Evolutionary conservation across 805 yeast genomes (phyloP).

Genomic region (Jamesozyma hellenica): DNA sequence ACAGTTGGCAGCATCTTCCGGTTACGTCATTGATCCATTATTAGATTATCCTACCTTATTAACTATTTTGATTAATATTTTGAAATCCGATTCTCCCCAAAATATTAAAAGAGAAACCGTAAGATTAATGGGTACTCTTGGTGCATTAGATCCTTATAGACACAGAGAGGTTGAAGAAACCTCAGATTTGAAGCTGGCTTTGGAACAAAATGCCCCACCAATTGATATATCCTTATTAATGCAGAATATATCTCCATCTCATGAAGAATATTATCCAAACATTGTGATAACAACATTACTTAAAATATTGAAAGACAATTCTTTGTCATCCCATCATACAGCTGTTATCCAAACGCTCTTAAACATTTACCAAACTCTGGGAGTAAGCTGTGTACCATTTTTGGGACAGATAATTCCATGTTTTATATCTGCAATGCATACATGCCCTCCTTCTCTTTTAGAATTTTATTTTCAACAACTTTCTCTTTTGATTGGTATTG

Average conservation of each 20-base stretch:
- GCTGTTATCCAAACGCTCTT: conserved; percentile 85
- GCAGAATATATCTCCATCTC: conserved; percentile 85
- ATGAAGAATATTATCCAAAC: conserved; percentile 86
- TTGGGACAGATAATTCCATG: conserved; percentile 81
- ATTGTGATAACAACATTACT: conserved; percentile 79
- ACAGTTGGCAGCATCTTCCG: conserved; percentile 77
- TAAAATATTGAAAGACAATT: conserved; percentile 73
- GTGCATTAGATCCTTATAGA: conserved; percentile 91
- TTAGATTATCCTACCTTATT: conserved; percentile 79
- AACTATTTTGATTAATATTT: conserved; percentile 64
- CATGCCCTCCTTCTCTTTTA: conserved; percentile 62
- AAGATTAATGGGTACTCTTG: conserved; percentile 74
- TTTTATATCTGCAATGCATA: conserved; percentile 66
- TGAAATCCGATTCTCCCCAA: conserved; percentile 68
- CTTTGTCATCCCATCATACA: conserved; percentile 73
- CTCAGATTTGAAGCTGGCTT: conserved; percentile 35
- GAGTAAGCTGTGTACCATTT: conserved; percentile 77
- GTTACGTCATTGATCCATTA: conserved; percentile 87
- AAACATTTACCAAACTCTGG: conserved; percentile 77
- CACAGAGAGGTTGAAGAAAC: conserved; percentile 78
- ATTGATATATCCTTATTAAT: conserved; percentile 78
- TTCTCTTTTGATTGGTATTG: conserved; percentile 65
- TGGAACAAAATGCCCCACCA: conserved; percentile 77
- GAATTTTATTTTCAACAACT: conserved; percentile 82
- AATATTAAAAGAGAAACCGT: conserved; percentile 78